phyloP scores from a whole-genome alignment of 2,329 filamentous ascomycete species.

The Penicillium brevicompactum region DNA sequence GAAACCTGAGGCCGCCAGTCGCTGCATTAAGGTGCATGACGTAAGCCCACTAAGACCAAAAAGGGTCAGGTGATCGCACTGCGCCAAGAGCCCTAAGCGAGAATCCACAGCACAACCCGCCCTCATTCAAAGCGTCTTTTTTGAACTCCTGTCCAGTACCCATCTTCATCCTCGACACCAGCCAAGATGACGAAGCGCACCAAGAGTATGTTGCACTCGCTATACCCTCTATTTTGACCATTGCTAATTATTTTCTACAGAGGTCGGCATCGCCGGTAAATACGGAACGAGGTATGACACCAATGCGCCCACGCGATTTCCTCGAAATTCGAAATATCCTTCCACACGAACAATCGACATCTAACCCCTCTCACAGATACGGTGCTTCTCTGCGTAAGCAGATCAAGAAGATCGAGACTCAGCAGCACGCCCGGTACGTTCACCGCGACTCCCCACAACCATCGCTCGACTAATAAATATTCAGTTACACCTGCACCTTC shows the following conservation, averaged over 20 bases:
- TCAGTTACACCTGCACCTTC: conserved; percentile 72
- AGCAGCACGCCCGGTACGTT: conserved; percentile 94
- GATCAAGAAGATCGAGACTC: conserved; percentile 99
- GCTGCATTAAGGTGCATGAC: background rate
- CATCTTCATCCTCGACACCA: conserved; percentile 43
- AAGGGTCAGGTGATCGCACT: conserved; percentile 32
- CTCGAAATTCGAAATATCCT: conserved; percentile 15
- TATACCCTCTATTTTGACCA: conserved; percentile 13
- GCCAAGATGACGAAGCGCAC: conserved; percentile 92
- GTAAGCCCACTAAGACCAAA: conserved; percentile 9
- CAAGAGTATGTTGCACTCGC: conserved; percentile 61
- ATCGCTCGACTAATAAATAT: background rate
- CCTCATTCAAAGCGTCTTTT: conserved; percentile 34
- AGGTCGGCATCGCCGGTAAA: conserved; percentile 99
- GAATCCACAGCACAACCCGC: conserved; percentile 39
- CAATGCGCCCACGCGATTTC: conserved; percentile 14
- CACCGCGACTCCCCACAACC: background rate
- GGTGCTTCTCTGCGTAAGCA: conserved; percentile 99
- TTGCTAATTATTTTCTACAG: conserved; percentile 41
- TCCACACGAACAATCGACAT: conserved; percentile 18
- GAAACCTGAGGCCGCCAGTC: conserved; percentile 4
- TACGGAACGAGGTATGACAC: conserved; percentile 87
- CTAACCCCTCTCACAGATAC: conserved; percentile 64
- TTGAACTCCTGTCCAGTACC: conserved; percentile 38
- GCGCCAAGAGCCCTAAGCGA: conserved; percentile 43